Base-by-base conservation (phyloP, 177 flowering plant genomes). In the Vitis hybrid region DNA sequence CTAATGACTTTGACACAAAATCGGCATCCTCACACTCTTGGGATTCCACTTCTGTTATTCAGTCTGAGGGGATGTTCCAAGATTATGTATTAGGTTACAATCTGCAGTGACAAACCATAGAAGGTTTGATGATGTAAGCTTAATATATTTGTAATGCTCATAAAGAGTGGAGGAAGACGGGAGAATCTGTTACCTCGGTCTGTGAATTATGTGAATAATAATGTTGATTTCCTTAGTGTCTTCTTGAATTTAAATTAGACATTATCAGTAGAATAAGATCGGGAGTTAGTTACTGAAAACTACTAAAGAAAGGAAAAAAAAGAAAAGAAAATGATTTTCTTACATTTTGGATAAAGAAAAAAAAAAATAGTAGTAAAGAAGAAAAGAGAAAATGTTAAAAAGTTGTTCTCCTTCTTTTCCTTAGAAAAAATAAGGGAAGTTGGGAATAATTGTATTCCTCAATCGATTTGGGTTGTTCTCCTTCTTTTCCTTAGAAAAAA, bases 71-170 rank as follows among this genome's bases (percentile, higher is more conserved):
- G 55, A 70, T 85, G 73, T 85, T 84, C 76, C 88, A 80, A 72
- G 92, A 84, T 62, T 87, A 81, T 86, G 83, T 62, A 59, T 32
- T 84, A 62, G 86, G 84, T 13, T 88, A 84, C 75, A 82, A 75
- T 69, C 56, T 81, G 68, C 75, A 72, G 57, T 72, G 18, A 59
- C 11, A 45, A 64, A 45, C 3, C 26, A 48, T 17, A 18, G 15
- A 62, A 55, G 13, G 64, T 4, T 6, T 7, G 54, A 4, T 54
- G 6, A 63, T 50, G n/a, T 48, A 64, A 49, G 69, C 30, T 64
- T 26, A 26, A 26, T 26, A 26, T 49, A 52, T 58, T 65, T 65
- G 51, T 62, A n/a, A 50, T 48, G 62, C 56, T 60, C 79, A 64
- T 70, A 67, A 70, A 56, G 45, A 7, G 7, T 10, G 52, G 23